Percentiles rank a stretch among this genome's conserved stretches.
Evolutionary conservation across 345 rosid genomes (phyloP).

Genomic region (Moringa oleifera): DNA sequence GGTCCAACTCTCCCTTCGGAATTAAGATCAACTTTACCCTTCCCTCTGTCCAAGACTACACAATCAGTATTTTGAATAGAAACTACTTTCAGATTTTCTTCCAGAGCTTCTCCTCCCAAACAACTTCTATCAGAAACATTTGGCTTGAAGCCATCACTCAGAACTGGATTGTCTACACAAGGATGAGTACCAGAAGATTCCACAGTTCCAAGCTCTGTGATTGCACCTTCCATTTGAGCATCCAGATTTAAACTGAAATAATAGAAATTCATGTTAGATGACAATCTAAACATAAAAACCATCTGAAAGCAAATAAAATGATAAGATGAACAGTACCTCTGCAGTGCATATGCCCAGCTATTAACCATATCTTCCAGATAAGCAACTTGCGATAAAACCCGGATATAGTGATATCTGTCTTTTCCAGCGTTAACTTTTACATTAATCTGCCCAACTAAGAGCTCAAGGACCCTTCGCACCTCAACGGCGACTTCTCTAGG

Average conservation of each 20-base stretch:
- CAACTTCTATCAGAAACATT: slow-evolving; percentile 19
- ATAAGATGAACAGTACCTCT: slow-evolving; percentile 45
- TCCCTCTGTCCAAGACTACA: slow-evolving; percentile 23
- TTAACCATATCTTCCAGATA: slow-evolving; percentile 87
- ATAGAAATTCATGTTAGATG: slow-evolving; percentile 23
- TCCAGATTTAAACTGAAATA: slow-evolving; percentile 66
- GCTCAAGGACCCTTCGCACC: slow-evolving; percentile 86
- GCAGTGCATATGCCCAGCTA: slow-evolving; percentile 80
- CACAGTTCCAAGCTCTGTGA: slow-evolving; percentile 27
- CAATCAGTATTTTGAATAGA: slow-evolving; percentile 24
- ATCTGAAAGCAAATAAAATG: slow-evolving; percentile 10
- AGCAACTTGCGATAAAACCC: slow-evolving; percentile 87
- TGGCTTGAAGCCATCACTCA: slow-evolving; percentile 26
- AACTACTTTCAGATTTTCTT: slow-evolving; percentile 20
- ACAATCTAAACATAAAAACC: slow-evolving; percentile 13
- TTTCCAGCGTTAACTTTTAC: slow-evolving; percentile 76
- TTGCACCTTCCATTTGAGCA: slow-evolving; percentile 30
- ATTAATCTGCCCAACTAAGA: slow-evolving; percentile 66
- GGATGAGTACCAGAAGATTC: slow-evolving; percentile 24
- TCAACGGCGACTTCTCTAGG: slow-evolving; percentile 72
- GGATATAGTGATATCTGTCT: slow-evolving; percentile 63
- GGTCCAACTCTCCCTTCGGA: slow-evolving; percentile 13
- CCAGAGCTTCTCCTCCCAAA: slow-evolving; percentile 24
- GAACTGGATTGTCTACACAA: slow-evolving; percentile 19
- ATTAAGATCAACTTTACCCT: slow-evolving; percentile 18